Conservation (phyloP, 1,284 basidiomycete species). For the Cutaneotrichosporon sp. region DNA sequence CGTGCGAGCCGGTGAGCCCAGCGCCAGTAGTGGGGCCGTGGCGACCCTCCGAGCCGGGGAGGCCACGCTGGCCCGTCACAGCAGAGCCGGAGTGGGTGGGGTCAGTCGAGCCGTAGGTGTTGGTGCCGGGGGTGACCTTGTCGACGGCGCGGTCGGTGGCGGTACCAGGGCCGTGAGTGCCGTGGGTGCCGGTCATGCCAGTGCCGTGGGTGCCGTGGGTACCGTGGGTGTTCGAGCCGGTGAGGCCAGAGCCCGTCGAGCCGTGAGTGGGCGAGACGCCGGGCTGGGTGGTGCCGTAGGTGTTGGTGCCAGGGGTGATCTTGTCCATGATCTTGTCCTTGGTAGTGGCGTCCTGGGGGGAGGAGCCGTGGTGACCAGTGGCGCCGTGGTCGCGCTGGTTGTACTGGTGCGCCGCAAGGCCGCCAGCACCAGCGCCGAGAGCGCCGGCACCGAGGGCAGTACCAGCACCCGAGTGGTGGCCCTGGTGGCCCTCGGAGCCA, state of each 20-base stretch:
- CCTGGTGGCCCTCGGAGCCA: background rate
- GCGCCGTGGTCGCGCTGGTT: background rate
- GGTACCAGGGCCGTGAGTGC: background rate
- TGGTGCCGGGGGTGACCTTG: too few species aligned
- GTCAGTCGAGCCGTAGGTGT: too few species aligned
- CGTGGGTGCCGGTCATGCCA: background rate
- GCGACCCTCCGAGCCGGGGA: too few species aligned
- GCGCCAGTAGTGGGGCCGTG: too few species aligned
- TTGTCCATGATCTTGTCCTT: background rate
- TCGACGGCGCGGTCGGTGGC: too few species aligned
- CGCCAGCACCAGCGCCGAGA: slow-evolving; percentile 4
- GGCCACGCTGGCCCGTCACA: too few species aligned
- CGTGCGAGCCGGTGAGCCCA: background rate
- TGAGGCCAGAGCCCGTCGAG: background rate
- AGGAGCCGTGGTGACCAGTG: background rate
- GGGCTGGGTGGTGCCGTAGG: too few species aligned
- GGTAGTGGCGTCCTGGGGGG: background rate
- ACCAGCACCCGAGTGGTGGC: background rate
- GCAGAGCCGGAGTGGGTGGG: too few species aligned
- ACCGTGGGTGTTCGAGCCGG: background rate
- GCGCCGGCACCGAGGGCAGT: slow-evolving; percentile 1
- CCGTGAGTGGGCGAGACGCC: too few species aligned
- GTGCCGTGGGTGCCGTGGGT: background rate
- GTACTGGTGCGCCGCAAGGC: background rate
- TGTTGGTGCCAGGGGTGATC: too few species aligned